Evolutionary conservation across 352 stramenopile genomes (phyloP), one percentile per base, ranked within the genome.

Genomic region (Detonula confervacea): DNA sequence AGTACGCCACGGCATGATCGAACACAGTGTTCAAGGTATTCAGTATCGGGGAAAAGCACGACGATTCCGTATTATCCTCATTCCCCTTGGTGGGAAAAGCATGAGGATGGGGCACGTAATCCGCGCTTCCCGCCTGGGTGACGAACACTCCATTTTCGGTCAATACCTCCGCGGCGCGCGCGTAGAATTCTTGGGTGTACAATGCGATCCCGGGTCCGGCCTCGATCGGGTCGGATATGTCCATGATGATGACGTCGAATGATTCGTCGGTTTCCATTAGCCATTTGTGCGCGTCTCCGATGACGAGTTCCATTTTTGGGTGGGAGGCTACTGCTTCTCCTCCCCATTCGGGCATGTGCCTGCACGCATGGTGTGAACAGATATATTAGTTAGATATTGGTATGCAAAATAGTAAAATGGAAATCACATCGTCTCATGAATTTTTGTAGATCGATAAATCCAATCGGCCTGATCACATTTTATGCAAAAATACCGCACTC

Each of bases 181-280:
- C 87, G 91, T 98, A 98, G 83, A 98, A 98, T 73, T 96, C 93
- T 61, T 95, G 76, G 5, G 85, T 94, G 73, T 95, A 95, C 0
- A 95, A 70, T 39, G 84, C 81, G 51, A 97, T 96, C 18, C 95
- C 96, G 22, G 96, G 96, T 51, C 96, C 96, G 37, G 95, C 96
- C 81, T 98, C 95, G 63, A 98, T 96, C 0, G 77, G 73, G 91
- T 98, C 97, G 76, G 94, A 95, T 73, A 98, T 98, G 84, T 98
- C 96, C 94, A 98, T 97, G 86, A 98, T 97, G 72, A 98, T 97
- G 14, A 98, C 94, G 80, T 98, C 96, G 69, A 94, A 96, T 42
- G 33, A 42, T 49, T 91, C 83, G 22, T 81, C 59, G 11, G 60
- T 82, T 18, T 90, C 65, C 27, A 95, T 95, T 56, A 98, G 86